A percentile compares a stretch with the other conserved stretches of the same genome.
Conservation (phyloP, 2,329 filamentous ascomycete species). For the Cladosporium cucumerinum region DNA sequence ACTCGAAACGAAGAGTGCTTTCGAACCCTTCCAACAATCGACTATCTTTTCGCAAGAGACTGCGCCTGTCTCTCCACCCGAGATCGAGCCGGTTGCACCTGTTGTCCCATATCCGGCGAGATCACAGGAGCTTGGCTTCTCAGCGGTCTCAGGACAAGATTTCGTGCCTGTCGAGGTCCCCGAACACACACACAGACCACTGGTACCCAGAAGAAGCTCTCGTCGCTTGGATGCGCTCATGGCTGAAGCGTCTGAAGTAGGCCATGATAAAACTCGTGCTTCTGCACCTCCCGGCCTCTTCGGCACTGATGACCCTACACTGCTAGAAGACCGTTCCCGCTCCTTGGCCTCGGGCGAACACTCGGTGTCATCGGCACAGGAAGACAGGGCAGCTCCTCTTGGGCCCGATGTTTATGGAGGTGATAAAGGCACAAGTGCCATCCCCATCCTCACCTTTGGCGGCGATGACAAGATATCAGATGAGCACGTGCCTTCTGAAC, state of each 20-base stretch:
- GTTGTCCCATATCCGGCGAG: not conserved
- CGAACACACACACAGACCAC: slow-evolving; percentile 10
- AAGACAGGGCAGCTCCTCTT: not conserved
- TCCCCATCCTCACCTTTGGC: slow-evolving; percentile 25
- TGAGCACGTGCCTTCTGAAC: not conserved
- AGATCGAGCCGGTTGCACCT: slow-evolving; percentile 19
- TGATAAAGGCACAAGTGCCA: slow-evolving; percentile 15
- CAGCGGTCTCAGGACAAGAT: slow-evolving; percentile 31
- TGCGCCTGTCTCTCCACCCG: slow-evolving; percentile 21
- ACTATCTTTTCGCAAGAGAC: slow-evolving; percentile 24
- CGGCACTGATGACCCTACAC: not conserved
- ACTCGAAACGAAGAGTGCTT: not conserved
- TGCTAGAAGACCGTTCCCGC: not conserved
- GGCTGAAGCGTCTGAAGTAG: not conserved
- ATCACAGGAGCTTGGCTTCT: slow-evolving; percentile 25
- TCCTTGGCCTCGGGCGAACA: not conserved
- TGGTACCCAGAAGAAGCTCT: slow-evolving; percentile 23
- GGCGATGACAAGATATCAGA: slow-evolving; percentile 19
- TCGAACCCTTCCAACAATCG: not conserved
- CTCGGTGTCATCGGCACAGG: not conserved
- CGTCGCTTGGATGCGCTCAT: slow-evolving; percentile 16
- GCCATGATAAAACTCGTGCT: slow-evolving; percentile 10
- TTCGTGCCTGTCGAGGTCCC: slow-evolving; percentile 23
- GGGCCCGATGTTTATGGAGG: slow-evolving; percentile 21
- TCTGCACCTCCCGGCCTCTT: slow-evolving; percentile 15